These are phyloP conservation scores for Rhodofomes roseus DNA, from an alignment of 1,284 basidiomycete genomes.

Conservation along the genomic window DNA sequence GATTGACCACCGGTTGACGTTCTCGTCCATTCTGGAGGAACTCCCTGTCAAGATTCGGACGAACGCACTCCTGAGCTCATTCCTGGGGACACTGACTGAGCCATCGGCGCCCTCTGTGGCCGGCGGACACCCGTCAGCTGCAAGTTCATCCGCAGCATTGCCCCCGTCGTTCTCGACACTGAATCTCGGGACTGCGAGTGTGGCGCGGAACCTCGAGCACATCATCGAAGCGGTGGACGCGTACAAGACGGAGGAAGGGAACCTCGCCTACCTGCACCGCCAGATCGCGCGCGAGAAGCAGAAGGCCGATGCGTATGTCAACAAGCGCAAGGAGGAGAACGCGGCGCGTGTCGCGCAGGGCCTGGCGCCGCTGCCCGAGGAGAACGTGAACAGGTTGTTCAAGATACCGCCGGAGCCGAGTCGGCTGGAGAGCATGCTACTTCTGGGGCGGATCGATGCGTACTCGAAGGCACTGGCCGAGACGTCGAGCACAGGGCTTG, in stretches of 20 bases:
- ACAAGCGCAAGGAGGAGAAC: constrained; percentile 91
- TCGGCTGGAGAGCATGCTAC: constrained; percentile 84
- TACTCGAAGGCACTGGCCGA: constrained; percentile 75
- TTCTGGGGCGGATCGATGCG: constrained; percentile 86
- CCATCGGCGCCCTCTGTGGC: constrained; percentile 32
- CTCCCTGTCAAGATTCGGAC: constrained; percentile 88
- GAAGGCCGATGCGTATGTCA: constrained; percentile 77
- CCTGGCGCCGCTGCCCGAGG: constrained; percentile 82
- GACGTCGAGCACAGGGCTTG: constrained; percentile 64
- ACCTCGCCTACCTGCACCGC: constrained; percentile 88
- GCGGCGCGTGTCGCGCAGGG: constrained; percentile 80
- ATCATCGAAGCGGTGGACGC: constrained; percentile 83
- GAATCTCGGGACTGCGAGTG: constrained; percentile 56
- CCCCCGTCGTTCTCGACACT: constrained; percentile 57
- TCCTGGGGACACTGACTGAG: constrained; percentile 68
- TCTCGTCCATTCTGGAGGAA: constrained; percentile 87
- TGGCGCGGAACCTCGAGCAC: constrained; percentile 73
- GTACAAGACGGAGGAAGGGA: constrained; percentile 89
- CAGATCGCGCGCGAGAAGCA: constrained; percentile 90
- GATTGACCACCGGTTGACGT: constrained; percentile 83
- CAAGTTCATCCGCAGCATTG: constrained; percentile 36
- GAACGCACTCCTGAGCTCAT: constrained; percentile 83
- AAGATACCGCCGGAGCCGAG: constrained; percentile 89
- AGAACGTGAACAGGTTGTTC: constrained; percentile 80
- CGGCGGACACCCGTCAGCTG: constrained; percentile 36